phyloP scores from a whole-genome alignment of 1,284 basidiomycete species.

The Boletus semigastroideus region DNA sequence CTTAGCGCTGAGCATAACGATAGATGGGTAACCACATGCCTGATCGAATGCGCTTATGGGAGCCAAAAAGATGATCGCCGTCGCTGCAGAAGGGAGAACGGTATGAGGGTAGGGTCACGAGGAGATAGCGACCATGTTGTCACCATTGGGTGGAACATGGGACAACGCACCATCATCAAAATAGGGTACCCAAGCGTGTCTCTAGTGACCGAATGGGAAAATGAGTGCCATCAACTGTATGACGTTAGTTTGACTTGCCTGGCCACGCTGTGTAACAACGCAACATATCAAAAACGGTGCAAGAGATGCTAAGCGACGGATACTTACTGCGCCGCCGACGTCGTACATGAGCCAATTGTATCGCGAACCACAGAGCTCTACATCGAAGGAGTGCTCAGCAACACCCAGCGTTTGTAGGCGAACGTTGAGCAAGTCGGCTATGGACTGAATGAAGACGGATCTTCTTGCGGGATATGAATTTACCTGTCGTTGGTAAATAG shows the following conservation, averaged over 20 bases:
- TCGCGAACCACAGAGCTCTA: slow-evolving; percentile 56
- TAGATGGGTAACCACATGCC: slow-evolving; percentile 38
- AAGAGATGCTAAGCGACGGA: slow-evolving; percentile 1
- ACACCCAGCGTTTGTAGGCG: slow-evolving; percentile 77
- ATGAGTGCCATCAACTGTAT: slow-evolving; percentile 28
- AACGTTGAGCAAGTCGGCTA: slow-evolving; percentile 74
- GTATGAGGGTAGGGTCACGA: slow-evolving; percentile 11
- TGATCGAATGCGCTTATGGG: slow-evolving; percentile 84
- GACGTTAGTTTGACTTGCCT: slow-evolving; percentile 37
- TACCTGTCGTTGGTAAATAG: slow-evolving; percentile 69
- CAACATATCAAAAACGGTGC: slow-evolving; percentile 5
- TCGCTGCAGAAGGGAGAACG: slow-evolving; percentile 42
- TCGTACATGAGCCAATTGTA: slow-evolving; percentile 78
- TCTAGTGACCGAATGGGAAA: slow-evolving; percentile 39
- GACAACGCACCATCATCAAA: slow-evolving; percentile 71
- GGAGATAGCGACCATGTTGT: slow-evolving; percentile 11
- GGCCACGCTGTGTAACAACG: slow-evolving; percentile 44
- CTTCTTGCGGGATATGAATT: not conserved
- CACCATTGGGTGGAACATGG: slow-evolving; percentile 11
- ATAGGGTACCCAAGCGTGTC: slow-evolving; percentile 78
- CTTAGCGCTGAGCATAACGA: slow-evolving; percentile 5
- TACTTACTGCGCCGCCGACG: slow-evolving; percentile 73
- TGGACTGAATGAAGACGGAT: slow-evolving; percentile 2
- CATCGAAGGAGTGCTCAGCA: slow-evolving; percentile 70
- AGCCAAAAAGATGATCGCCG: slow-evolving; percentile 73